Evolutionary conservation across 2,329 filamentous ascomycete species (phyloP).

Genomic region (Stagonosporopsis chrysanthemi): DNA sequence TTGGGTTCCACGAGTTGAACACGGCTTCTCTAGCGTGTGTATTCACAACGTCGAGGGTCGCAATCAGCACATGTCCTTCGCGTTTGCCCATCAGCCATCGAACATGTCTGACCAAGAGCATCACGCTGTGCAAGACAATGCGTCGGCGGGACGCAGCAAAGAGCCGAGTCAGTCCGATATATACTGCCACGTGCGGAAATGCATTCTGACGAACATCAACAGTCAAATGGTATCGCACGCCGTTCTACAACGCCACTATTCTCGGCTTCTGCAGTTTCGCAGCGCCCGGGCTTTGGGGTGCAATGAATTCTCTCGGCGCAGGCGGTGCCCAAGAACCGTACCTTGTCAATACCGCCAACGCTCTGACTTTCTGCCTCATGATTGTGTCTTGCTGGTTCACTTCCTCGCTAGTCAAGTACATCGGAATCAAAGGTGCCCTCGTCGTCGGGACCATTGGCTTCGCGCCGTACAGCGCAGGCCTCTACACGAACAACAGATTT

Average conservation of each 20-base stretch:
- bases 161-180: not conserved
- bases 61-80: not conserved
- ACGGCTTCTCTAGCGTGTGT: not conserved
- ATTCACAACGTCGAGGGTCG: not conserved
- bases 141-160: not conserved
- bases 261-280: slow-evolving; percentile 73
- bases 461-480: slow-evolving; percentile 22
- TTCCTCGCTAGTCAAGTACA: slow-evolving; percentile 18
- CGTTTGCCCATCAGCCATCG: not conserved
- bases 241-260: slow-evolving; percentile 74
- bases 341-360: slow-evolving; percentile 28
- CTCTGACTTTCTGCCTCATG: slow-evolving; percentile 23
- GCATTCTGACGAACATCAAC: not conserved
- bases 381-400: slow-evolving; percentile 22
- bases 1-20: slow-evolving; percentile 2
- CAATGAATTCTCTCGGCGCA: slow-evolving; percentile 28
- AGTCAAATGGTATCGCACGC: slow-evolving; percentile 73
- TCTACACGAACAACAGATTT: slow-evolving; percentile 27
- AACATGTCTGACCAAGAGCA: not conserved
- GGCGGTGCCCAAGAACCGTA: slow-evolving; percentile 25
- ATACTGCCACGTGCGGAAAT: not conserved
- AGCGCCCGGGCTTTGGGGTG: slow-evolving; percentile 49
- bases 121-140: not conserved
- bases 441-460: slow-evolving; percentile 24
- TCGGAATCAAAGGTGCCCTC: slow-evolving; percentile 23